Evolutionary conservation across 345 rosid genomes (phyloP).

Genomic region (Eucalyptus dawsonii): DNA sequence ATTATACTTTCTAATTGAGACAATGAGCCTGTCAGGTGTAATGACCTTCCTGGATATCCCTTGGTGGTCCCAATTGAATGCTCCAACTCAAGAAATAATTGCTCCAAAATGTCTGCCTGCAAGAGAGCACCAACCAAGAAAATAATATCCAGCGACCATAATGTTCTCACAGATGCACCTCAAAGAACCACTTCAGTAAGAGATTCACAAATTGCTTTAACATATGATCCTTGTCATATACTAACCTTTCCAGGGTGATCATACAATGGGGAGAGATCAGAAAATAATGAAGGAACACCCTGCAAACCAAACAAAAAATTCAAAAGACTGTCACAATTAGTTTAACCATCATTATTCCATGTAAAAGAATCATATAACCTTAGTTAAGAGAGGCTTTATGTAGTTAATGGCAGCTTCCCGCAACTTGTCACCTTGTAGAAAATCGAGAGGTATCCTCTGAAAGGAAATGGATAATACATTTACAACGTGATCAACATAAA

Average conservation of each 20-base stretch:
- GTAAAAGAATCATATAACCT: conserved; percentile 25
- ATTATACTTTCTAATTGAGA: background rate
- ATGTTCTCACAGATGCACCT: background rate
- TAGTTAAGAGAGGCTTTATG: conserved; percentile 74
- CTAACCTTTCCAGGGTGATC: conserved; percentile 77
- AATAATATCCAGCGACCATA: background rate
- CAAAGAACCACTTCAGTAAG: background rate
- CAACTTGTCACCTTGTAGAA: conserved; percentile 73
- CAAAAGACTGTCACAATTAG: background rate
- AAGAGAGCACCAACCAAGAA: background rate
- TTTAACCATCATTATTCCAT: background rate
- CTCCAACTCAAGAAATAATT: conserved; percentile 78
- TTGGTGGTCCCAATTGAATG: conserved; percentile 56
- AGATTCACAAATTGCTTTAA: background rate
- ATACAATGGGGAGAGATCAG: conserved; percentile 91
- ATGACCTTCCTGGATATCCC: conserved; percentile 77
- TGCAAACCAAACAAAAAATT: conserved; percentile 4
- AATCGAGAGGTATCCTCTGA: conserved; percentile 96
- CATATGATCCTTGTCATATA: background rate
- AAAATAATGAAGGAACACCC: conserved; percentile 98
- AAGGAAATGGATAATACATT: conserved; percentile 1
- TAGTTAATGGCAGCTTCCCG: conserved; percentile 73
- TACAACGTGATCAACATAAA: background rate
- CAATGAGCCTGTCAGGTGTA: background rate
- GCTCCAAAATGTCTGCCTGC: conserved; percentile 85